These are phyloP conservation scores for Citeromyces siamensis DNA, from an alignment of 1,139 yeast species.

Conservation along the genomic window DNA sequence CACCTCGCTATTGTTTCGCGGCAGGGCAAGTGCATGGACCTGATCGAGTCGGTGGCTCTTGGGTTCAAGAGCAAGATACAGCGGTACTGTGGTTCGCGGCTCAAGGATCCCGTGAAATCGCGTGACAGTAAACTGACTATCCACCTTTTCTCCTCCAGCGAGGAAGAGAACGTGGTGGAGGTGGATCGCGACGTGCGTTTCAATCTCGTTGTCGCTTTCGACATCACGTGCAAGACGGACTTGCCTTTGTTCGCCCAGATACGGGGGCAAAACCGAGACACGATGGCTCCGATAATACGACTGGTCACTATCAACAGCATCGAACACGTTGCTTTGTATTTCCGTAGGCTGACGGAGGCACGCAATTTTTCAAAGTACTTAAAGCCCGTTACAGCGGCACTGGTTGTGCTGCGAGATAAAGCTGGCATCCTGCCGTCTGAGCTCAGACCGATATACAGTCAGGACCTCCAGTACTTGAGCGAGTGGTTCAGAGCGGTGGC, in stretches of 20 bases:
- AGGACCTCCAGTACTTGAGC: conserved; percentile 47
- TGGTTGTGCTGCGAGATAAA: conserved; percentile 70
- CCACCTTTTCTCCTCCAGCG: conserved; percentile 36
- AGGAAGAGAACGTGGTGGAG: conserved; percentile 22
- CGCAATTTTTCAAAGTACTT: conserved; percentile 31
- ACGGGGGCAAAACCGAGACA: conserved; percentile 7
- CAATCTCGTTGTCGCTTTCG: conserved; percentile 52
- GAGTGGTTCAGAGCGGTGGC: conserved; percentile 29
- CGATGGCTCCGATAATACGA: conserved; percentile 44
- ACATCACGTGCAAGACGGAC: conserved; percentile 46
- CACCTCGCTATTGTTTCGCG: conserved; percentile 40
- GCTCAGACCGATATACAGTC: conserved; percentile 61
- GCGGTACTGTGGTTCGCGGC: conserved; percentile 50
- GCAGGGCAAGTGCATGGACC: conserved; percentile 57
- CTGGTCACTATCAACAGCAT: conserved; percentile 70
- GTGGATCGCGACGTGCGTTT: conserved; percentile 16
- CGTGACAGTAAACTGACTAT: conserved; percentile 24
- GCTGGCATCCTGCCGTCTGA: conserved; percentile 83
- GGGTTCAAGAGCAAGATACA: conserved; percentile 58
- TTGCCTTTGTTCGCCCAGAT: conserved; percentile 20
- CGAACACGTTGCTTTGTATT: conserved; percentile 55
- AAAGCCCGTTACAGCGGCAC: conserved; percentile 65
- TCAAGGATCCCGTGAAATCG: conserved; percentile 17
- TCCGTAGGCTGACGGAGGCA: conserved; percentile 18
- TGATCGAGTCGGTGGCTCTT: conserved; percentile 62